Conservation (phyloP, 805 yeast species). For the Hanseniaspora hatyaiensis region DNA sequence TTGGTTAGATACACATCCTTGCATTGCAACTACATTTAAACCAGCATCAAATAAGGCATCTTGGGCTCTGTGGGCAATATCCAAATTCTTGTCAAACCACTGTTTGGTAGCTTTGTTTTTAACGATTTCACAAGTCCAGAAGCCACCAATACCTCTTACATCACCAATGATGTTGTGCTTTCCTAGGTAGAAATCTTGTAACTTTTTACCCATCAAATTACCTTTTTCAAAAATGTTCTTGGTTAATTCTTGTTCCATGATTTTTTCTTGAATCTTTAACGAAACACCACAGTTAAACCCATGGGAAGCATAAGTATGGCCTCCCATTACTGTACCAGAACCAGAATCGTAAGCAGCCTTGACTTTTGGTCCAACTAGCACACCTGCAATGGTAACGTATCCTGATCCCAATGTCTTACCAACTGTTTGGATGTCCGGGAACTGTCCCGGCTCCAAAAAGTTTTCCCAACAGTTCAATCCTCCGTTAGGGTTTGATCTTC, state of each 20-base stretch:
- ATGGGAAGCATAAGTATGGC: conserved; percentile 43
- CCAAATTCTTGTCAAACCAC: conserved; percentile 32
- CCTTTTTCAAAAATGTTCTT: conserved; percentile 37
- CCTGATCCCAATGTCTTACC: conserved; percentile 44
- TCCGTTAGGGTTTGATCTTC: conserved; percentile 36
- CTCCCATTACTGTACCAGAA: conserved; percentile 34
- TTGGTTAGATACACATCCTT: conserved; percentile 33
- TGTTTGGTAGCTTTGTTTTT: conserved; percentile 42
- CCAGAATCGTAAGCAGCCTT: conserved; percentile 32
- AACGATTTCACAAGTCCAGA: conserved; percentile 48
- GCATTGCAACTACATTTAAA: conserved; percentile 36
- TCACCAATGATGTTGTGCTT: conserved; percentile 40
- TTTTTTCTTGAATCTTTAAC: conserved; percentile 36
- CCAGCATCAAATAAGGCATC: conserved; percentile 35
- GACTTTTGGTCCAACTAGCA: conserved; percentile 33
- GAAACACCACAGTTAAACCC: conserved; percentile 39
- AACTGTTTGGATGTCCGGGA: conserved; percentile 39
- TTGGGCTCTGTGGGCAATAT: conserved; percentile 31
- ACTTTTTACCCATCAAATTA: conserved; percentile 31
- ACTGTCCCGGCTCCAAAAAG: conserved; percentile 29
- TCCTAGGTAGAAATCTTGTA: conserved; percentile 27
- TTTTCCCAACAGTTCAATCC: conserved; percentile 39
- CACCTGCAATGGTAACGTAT: conserved; percentile 39
- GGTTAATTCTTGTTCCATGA: conserved; percentile 28
- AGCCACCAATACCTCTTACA: conserved; percentile 52